Percentiles rank a stretch among this genome's conserved stretches.
phyloP scores from a whole-genome alignment of 2,329 filamentous ascomycete genomes.

The Fusarium subglutinans region DNA sequence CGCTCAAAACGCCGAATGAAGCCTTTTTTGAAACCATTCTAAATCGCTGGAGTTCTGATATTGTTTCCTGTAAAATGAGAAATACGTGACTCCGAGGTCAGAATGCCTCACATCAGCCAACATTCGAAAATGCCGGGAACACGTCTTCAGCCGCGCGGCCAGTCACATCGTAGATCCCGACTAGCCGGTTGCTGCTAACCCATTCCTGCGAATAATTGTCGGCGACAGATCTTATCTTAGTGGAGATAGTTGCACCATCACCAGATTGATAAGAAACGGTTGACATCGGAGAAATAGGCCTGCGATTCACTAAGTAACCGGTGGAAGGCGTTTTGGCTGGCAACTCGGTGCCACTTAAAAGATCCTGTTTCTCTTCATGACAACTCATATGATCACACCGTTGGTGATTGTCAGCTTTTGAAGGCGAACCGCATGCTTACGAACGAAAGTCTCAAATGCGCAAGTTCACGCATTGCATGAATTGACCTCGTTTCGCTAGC shows the following conservation, averaged over 20 bases:
- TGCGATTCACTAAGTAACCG: not conserved
- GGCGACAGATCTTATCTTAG: slow-evolving; percentile 27
- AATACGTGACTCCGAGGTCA: not conserved
- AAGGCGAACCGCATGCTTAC: not conserved
- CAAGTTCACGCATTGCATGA: not conserved
- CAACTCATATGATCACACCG: not conserved
- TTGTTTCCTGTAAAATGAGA: not conserved
- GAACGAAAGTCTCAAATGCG: not conserved
- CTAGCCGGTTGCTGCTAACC: slow-evolving; percentile 9
- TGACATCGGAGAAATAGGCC: not conserved
- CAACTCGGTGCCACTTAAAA: not conserved
- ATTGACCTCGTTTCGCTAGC: not conserved
- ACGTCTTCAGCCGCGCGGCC: slow-evolving; percentile 33
- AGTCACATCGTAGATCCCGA: slow-evolving; percentile 4
- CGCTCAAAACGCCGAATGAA: slow-evolving; percentile 5
- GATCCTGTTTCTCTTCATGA: not conserved
- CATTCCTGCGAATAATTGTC: slow-evolving; percentile 15
- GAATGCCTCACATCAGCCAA: slow-evolving; percentile 2
- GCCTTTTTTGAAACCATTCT: slow-evolving; percentile 31
- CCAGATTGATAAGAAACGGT: slow-evolving; percentile 33
- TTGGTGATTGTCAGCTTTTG: not conserved
- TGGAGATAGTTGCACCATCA: slow-evolving; percentile 2
- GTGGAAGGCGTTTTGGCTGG: not conserved
- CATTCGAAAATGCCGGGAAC: not conserved
- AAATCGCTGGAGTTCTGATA: not conserved